Evolutionary conservation across 129 eudicot species (phyloP).

Genomic region (Solidago caesia): DNA sequence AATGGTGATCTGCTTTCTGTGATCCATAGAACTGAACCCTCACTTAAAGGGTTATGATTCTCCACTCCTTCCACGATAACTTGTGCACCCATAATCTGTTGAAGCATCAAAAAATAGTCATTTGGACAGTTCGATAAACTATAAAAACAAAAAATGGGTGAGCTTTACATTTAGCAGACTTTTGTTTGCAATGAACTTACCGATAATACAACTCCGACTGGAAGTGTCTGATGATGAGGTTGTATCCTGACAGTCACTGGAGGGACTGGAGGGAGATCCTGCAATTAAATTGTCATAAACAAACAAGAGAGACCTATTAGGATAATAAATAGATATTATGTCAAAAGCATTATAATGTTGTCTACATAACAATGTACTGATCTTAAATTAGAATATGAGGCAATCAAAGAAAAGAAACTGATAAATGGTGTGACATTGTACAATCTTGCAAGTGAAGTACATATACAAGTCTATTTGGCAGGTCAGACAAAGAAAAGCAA

Average conservation of each 20-base stretch:
- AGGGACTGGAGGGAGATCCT: slow-evolving; percentile 91
- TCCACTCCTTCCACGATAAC: slow-evolving; percentile 82
- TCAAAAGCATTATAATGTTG: too few relatives aligned
- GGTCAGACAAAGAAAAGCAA: too few relatives aligned
- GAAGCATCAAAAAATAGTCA: background rate
- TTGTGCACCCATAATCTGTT: slow-evolving; percentile 75
- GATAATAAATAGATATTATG: background rate
- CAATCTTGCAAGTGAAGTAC: too few relatives aligned
- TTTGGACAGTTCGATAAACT: background rate
- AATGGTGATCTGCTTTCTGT: slow-evolving; percentile 72
- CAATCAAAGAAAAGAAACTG: background rate
- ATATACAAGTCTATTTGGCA: too few relatives aligned
- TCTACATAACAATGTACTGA: background rate
- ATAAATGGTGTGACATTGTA: background rate
- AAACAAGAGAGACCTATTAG: background rate
- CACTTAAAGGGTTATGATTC: slow-evolving; percentile 71
- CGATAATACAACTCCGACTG: slow-evolving; percentile 74
- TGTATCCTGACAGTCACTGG: slow-evolving; percentile 58
- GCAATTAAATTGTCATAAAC: slow-evolving; percentile 5
- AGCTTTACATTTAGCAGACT: background rate
- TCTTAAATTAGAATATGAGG: background rate
- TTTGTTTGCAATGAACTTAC: slow-evolving; percentile 40
- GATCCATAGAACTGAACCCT: slow-evolving; percentile 89
- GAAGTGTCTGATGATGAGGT: slow-evolving; percentile 73
- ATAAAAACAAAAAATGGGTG: background rate